Base-by-base conservation (phyloP, 2,329 filamentous ascomycete species). In the Massarina eburnea region DNA sequence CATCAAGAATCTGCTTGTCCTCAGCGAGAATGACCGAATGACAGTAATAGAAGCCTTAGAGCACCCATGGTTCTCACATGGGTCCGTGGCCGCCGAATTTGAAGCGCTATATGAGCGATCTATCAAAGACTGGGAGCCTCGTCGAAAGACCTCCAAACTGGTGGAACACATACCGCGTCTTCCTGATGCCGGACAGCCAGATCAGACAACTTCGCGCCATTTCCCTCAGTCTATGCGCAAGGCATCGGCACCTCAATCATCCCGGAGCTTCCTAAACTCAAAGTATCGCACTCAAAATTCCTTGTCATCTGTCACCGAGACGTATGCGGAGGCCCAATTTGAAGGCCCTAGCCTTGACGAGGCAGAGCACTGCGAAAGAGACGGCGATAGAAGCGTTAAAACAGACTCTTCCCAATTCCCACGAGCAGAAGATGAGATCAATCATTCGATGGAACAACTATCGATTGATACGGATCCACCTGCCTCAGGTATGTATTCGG, bases 61-160 rank as follows among this genome's bases (percentile, higher is more conserved):
- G 8, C 80, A 84, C 62, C 44, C 57, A 8, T 85, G 82, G 82
- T 81, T 85, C 54, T 74, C 74, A 1, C 77, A 80, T 54, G 62
- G 68, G n/a, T 55, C 63, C 8, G 75, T 81, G 57, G 71, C 65
- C 17, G 59, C 59, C 12, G 72, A 76, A 15, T 75, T 81, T 43
- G 70, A 79, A 22, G 71, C 70, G 1, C 61, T 80, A 3, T 83
- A 83, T 52, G 41, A 72, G 45, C 70, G 73, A 30, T 72, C 77
- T 0, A 74, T 77, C 45, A 59, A 63, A 26, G 68, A 74, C 43
- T 84, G 81, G 81, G 61, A 63, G 43, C 78, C 78, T n/a, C 68
- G 68, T 3, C 45, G 46, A 17, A 61, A 56, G 21, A 45, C 56
- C 8, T 49, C 54, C 8, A 56, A 51, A 20, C 50, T 70, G 6